Percentiles rank a stretch among this genome's conserved stretches.
These are phyloP conservation scores for Cladophialophora chaetospira DNA, from an alignment of 2,329 filamentous ascomycete species.

Conservation along the genomic window DNA sequence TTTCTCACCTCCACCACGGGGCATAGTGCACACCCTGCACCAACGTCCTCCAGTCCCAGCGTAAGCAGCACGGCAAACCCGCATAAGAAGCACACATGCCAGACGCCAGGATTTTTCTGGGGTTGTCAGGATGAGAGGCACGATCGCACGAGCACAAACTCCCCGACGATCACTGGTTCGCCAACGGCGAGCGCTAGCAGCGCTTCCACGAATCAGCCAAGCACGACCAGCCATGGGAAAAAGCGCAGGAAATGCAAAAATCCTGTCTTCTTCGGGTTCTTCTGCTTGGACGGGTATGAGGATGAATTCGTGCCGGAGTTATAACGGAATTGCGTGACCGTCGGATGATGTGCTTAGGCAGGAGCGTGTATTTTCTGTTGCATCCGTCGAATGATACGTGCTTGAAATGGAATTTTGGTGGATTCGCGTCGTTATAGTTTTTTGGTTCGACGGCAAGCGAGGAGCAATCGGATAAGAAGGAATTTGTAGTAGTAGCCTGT, in stretches of 20 bases:
- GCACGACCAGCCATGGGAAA: constrained; percentile 17
- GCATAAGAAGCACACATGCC: constrained; percentile 40
- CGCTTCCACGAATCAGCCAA: constrained; percentile 31
- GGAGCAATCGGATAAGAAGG: not conserved
- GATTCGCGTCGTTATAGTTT: not conserved
- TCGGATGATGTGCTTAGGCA: not conserved
- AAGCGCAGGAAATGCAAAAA: constrained; percentile 31
- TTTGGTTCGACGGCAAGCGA: not conserved
- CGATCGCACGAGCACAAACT: constrained; percentile 4
- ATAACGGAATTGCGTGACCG: too few relatives aligned
- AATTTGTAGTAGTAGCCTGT: too few relatives aligned
- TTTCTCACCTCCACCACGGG: constrained; percentile 32
- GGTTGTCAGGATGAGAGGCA: constrained; percentile 51
- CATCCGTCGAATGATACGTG: not conserved
- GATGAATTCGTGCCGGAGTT: constrained; percentile 18
- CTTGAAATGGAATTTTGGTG: not conserved
- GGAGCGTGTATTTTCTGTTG: not conserved
- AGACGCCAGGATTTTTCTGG: constrained; percentile 59
- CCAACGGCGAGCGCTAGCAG: constrained; percentile 36
- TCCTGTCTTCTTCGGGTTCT: constrained; percentile 35
- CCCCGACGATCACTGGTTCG: constrained; percentile 16
- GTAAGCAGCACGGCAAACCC: constrained; percentile 21
- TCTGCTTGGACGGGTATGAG: constrained; percentile 32
- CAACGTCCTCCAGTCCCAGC: constrained; percentile 22
- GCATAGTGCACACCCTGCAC: constrained; percentile 14